Evolutionary conservation across 768 basidiomycete genomes (phyloP).

Genomic region (Multifurca ochricompacta): DNA sequence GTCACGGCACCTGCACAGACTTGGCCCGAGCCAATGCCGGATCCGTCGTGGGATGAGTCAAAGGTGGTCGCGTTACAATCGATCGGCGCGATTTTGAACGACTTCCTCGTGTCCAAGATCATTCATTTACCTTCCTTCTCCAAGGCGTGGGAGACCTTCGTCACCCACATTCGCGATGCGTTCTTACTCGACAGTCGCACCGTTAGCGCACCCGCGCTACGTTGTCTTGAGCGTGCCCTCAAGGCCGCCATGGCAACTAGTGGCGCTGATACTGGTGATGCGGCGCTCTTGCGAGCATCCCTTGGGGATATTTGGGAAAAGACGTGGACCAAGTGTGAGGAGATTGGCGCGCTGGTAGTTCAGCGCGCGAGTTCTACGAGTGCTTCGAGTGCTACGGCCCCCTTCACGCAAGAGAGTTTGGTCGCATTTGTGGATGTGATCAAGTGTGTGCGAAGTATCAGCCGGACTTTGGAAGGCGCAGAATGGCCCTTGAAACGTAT

Average conservation of each 20-base stretch:
- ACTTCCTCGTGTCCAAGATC: slow-evolving; percentile 69
- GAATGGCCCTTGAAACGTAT: slow-evolving; percentile 66
- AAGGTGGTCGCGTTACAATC: slow-evolving; percentile 81
- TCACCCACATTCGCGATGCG: slow-evolving; percentile 60
- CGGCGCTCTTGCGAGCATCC: slow-evolving; percentile 27
- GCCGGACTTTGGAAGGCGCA: slow-evolving; percentile 37
- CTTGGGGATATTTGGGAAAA: slow-evolving; percentile 47
- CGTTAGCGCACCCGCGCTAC: slow-evolving; percentile 77
- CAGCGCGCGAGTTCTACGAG: slow-evolving; percentile 21
- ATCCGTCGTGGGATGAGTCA: slow-evolving; percentile 77
- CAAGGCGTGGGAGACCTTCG: slow-evolving; percentile 68
- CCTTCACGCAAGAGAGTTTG: slow-evolving; percentile 82
- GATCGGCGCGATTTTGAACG: slow-evolving; percentile 73
- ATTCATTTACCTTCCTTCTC: slow-evolving; percentile 63
- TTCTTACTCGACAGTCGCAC: slow-evolving; percentile 55
- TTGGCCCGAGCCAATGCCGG: slow-evolving; percentile 14
- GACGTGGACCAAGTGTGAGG: slow-evolving; percentile 64
- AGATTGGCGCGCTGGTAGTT: slow-evolving; percentile 50
- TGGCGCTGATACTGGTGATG: slow-evolving; percentile 36
- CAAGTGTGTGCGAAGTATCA: slow-evolving; percentile 47
- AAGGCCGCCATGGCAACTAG: slow-evolving; percentile 46
- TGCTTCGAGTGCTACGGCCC: slow-evolving; percentile 17
- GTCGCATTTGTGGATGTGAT: slow-evolving; percentile 73
- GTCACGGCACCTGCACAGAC: too few relatives aligned
- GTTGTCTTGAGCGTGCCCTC: slow-evolving; percentile 74